Conservation (phyloP, 176 grass and related monocot species). For the Thalia dealbata region DNA sequence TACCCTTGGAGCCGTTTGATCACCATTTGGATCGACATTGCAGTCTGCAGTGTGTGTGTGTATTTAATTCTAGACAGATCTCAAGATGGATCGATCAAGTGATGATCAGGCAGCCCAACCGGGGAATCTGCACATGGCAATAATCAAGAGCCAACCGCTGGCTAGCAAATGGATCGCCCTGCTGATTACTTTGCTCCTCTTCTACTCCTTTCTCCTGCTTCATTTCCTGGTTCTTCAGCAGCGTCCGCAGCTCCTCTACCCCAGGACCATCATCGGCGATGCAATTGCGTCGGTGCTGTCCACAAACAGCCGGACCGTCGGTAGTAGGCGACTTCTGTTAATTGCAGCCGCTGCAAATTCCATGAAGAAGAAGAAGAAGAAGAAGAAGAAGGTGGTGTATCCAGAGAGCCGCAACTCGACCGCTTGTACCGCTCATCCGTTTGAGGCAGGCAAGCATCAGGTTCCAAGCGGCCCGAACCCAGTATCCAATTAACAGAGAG, state of each 20-base stretch:
- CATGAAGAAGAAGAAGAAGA: too few species aligned
- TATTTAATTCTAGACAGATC: too few species aligned
- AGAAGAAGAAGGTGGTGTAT: too few species aligned
- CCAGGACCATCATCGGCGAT: not conserved
- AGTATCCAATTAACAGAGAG: not conserved
- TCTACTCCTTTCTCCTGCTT: constrained; percentile 15
- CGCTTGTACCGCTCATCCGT: not conserved
- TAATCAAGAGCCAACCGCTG: too few species aligned
- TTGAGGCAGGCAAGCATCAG: constrained; percentile 42
- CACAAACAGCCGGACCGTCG: not conserved
- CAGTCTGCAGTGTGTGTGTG: too few species aligned
- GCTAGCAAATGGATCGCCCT: constrained; percentile 11
- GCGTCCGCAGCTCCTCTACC: not conserved
- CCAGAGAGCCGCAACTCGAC: constrained; percentile 29
- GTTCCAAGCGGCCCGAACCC: constrained; percentile 15
- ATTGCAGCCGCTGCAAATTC: constrained; percentile 9
- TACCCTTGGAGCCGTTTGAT: too few species aligned
- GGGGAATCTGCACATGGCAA: too few species aligned
- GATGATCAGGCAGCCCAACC: too few species aligned
- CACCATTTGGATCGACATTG: too few species aligned
- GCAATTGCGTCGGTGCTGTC: not conserved
- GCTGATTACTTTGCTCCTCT: not conserved
- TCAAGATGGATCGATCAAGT: too few species aligned
- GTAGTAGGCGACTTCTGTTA: constrained; percentile 10
- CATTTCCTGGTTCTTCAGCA: constrained; percentile 15